These are phyloP conservation scores for Mallotus nudiflorus DNA, from an alignment of 345 rosid species.

Conservation along the genomic window DNA sequence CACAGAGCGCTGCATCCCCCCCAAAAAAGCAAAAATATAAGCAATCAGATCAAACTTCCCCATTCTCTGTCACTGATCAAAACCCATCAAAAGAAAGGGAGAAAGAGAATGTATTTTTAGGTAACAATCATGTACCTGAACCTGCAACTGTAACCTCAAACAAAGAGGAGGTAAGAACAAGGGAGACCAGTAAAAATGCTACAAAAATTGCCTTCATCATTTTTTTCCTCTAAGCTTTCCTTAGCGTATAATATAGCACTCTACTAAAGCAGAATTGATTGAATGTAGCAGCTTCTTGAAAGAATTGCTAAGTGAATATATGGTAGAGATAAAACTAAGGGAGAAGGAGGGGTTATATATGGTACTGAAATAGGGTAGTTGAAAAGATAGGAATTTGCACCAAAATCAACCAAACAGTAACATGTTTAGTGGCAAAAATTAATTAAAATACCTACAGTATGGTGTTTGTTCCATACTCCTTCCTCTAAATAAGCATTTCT, in stretches of 20 bases:
- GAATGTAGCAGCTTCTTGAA: too few species aligned
- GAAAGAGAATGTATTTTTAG: background rate
- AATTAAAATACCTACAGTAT: slow-evolving; percentile 60
- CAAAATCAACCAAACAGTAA: too few species aligned
- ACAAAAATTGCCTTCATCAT: slow-evolving; percentile 36
- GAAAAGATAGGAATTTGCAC: slow-evolving; percentile 1
- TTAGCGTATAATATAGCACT: too few species aligned
- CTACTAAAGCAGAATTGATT: too few species aligned
- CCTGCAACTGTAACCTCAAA: slow-evolving; percentile 48
- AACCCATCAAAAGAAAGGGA: background rate
- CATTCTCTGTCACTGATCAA: too few species aligned
- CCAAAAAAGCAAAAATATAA: too few species aligned
- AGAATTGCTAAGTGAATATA: too few species aligned
- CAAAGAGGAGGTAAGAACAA: slow-evolving; percentile 48
- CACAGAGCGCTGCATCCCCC: slow-evolving; percentile 2
- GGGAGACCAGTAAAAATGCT: slow-evolving; percentile 29
- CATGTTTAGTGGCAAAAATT: background rate
- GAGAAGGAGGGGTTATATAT: slow-evolving; percentile 24
- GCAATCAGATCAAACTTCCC: too few species aligned
- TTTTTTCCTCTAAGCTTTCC: background rate
- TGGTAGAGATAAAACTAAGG: background rate
- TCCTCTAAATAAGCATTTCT: slow-evolving; percentile 96
- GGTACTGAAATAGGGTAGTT: slow-evolving; percentile 21
- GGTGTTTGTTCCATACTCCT: slow-evolving; percentile 78
- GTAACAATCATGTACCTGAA: slow-evolving; percentile 34